Percentiles rank a stretch among this genome's conserved stretches.
phyloP scores from a whole-genome alignment of 495 filamentous ascomycete genomes.

The Pseudevernia furfuracea region DNA sequence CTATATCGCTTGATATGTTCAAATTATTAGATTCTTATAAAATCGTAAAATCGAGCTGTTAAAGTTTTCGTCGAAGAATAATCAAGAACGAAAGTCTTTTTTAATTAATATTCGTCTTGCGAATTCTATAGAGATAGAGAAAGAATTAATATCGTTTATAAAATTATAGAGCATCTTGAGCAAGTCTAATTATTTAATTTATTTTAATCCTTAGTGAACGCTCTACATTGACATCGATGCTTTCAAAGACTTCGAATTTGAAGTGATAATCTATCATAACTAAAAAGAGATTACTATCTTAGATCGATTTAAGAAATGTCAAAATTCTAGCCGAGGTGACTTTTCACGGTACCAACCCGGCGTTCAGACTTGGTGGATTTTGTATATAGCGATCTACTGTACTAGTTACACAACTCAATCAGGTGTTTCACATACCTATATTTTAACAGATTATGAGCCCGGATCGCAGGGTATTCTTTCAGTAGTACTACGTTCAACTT shows the following conservation, averaged over 20 bases:
- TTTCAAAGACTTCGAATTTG: constrained; percentile 16
- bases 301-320: neutral
- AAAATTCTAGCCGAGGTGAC: too few species aligned
- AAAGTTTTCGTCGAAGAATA: too few species aligned
- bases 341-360: too few species aligned
- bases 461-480: too few species aligned
- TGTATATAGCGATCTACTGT: too few species aligned
- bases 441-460: too few species aligned
- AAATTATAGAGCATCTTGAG: neutral
- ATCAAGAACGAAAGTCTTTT: neutral
- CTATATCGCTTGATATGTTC: constrained; percentile 10
- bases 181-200: neutral
- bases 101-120: neutral
- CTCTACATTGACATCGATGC: constrained; percentile 12
- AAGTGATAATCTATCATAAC: constrained; percentile 15
- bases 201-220: neutral
- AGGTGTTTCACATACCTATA: too few species aligned
- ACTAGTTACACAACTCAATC: too few species aligned
- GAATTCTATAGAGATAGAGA: neutral
- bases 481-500: too few species aligned
- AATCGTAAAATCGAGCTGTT: constrained; percentile 10
- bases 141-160: neutral
- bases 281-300: neutral
- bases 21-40: neutral
- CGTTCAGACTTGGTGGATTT: too few species aligned